phyloP scores from a whole-genome alignment of 1,284 basidiomycete genomes.

The Naganishia sp. region DNA sequence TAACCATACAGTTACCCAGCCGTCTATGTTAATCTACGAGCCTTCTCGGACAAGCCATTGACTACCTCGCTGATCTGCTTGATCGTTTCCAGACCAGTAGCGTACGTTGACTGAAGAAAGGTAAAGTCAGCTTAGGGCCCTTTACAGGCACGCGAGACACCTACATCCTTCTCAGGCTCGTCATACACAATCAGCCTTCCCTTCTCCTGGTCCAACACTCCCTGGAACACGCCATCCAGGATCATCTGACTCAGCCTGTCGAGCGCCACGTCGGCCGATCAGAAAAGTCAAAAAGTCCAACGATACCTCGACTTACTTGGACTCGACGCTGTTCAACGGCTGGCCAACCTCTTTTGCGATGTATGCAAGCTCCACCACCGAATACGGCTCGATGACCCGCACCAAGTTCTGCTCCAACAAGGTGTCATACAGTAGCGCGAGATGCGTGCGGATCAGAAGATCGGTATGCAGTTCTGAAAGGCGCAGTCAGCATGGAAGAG shows the following conservation, averaged over 20 bases:
- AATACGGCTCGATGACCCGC: constrained; percentile 93
- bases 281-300: background rate
- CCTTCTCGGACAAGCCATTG: constrained; percentile 86
- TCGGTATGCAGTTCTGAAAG: constrained; percentile 84
- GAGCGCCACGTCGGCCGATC: background rate
- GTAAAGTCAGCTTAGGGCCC: constrained; percentile 28
- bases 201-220: constrained; percentile 91
- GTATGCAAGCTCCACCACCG: constrained; percentile 84
- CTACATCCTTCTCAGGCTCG: constrained; percentile 75
- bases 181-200: constrained; percentile 91
- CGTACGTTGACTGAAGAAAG: constrained; percentile 70
- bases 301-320: constrained; percentile 65
- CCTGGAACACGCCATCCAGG: constrained; percentile 89
- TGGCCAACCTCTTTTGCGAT: constrained; percentile 88
- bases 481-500: background rate
- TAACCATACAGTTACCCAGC: background rate
- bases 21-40: constrained; percentile 42
- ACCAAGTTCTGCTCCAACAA: constrained; percentile 92
- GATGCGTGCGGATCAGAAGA: constrained; percentile 88
- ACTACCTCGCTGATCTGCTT: constrained; percentile 90
- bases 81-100: constrained; percentile 81
- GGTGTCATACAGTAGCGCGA: constrained; percentile 90
- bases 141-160: constrained; percentile 45
- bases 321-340: constrained; percentile 86
- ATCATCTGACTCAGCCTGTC: constrained; percentile 93